Percentiles rank a stretch among this genome's conserved stretches.
These are phyloP conservation scores for Rosellinia necatrix DNA, from an alignment of 2,329 filamentous ascomycete species.

Conservation along the genomic window DNA sequence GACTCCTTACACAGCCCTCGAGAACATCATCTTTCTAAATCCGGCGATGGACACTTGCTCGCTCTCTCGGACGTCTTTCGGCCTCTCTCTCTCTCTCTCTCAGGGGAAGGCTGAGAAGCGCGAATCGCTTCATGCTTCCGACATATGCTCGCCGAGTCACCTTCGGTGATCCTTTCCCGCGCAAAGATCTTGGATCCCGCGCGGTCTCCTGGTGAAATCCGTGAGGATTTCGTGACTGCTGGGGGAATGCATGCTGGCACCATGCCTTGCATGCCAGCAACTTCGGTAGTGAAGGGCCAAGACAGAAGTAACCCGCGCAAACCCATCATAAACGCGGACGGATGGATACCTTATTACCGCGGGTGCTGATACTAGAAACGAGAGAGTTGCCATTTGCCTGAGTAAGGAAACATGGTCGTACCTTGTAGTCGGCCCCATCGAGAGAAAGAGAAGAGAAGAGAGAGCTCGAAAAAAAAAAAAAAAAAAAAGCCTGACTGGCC, in stretches of 20 bases:
- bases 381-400: constrained; percentile 1
- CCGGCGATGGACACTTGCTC: constrained; percentile 6
- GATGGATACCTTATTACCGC: constrained; percentile 12
- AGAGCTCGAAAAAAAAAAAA: no score
- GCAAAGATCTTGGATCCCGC: constrained; percentile 27
- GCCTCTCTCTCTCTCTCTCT: no score
- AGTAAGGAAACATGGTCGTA: constrained; percentile 17
- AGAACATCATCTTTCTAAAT: constrained; percentile 9
- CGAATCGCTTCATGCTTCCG: constrained; percentile 3
- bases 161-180: constrained; percentile 18
- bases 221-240: constrained; percentile 26
- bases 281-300: constrained; percentile 28
- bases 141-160: background rate
- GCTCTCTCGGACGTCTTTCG: constrained; percentile 30
- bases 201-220: constrained; percentile 19
- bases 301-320: constrained; percentile 16
- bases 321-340: constrained; percentile 19
- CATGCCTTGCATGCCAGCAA: constrained; percentile 18
- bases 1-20: constrained; percentile 16
- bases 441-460: no score
- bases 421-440: constrained; percentile 18
- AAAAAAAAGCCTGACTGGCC: constrained; percentile 11
- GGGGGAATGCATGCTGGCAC: constrained; percentile 18
- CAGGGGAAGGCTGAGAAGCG: background rate
- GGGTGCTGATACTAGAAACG: background rate